phyloP scores from a whole-genome alignment of 2,329 filamentous ascomycete species.

The Rhinocladiella mackenziei region DNA sequence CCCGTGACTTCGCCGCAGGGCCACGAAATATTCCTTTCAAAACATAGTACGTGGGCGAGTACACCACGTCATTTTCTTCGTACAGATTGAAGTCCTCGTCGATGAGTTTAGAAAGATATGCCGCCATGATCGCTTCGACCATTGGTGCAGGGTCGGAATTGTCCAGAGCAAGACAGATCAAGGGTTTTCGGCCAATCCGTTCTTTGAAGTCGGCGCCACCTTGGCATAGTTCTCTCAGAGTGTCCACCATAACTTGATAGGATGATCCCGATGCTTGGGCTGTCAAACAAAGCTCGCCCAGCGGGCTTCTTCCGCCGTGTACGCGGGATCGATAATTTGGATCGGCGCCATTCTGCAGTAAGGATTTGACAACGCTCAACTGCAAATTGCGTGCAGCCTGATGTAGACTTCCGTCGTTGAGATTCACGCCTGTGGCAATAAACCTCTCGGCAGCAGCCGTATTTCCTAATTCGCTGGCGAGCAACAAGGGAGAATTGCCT shows the following conservation, averaged over 20 bases:
- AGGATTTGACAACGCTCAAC: constrained; percentile 51
- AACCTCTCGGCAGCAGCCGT: background rate
- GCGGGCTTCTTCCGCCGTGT: constrained; percentile 59
- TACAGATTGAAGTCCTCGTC: constrained; percentile 1
- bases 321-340: constrained; percentile 62
- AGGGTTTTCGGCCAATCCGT: background rate
- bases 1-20: background rate
- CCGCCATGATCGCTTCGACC: background rate
- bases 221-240: background rate
- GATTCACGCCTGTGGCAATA: constrained; percentile 49
- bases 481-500: background rate
- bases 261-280: background rate
- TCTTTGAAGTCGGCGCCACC: background rate
- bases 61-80: background rate
- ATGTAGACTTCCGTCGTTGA: constrained; percentile 64
- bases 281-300: constrained; percentile 60
- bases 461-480: constrained; percentile 1
- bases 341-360: constrained; percentile 59
- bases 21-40: background rate
- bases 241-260: background rate
- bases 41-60: background rate
- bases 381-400: constrained; percentile 60
- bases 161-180: background rate
- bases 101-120: background rate
- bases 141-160: background rate